These are phyloP conservation scores for Dissophora globulifera DNA, from an alignment of 192 early-diverging fungal species.

Conservation along the genomic window DNA sequence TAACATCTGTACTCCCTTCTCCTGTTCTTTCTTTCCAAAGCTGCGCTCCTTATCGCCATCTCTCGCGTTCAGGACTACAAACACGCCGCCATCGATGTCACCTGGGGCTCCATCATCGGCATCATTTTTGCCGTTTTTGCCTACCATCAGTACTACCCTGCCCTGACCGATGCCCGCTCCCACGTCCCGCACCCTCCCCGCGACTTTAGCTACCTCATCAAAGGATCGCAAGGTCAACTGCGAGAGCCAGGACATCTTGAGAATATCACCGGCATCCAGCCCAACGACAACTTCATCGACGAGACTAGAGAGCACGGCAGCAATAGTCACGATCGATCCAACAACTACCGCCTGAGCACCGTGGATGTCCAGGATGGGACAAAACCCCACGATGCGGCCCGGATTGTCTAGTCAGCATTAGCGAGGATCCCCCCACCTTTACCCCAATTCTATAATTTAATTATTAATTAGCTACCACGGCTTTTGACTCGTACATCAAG, in stretches of 20 bases:
- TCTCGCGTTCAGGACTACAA: conserved; percentile 72
- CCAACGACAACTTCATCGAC: conserved; percentile 21
- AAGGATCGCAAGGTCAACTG: conserved; percentile 9
- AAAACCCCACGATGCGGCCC: too few relatives aligned
- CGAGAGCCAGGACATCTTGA: conserved; percentile 21
- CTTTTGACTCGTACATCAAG: too few relatives aligned
- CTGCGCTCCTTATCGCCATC: conserved; percentile 64
- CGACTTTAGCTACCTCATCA: conserved; percentile 29
- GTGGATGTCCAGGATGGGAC: too few relatives aligned
- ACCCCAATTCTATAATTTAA: too few relatives aligned
- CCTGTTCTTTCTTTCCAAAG: neutral
- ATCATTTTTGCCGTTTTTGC: conserved; percentile 69
- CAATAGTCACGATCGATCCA: too few relatives aligned
- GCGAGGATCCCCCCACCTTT: too few relatives aligned
- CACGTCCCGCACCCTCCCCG: conserved; percentile 27
- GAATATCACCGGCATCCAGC: conserved; percentile 26
- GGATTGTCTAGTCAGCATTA: too few relatives aligned
- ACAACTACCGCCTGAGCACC: too few relatives aligned
- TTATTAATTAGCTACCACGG: too few relatives aligned
- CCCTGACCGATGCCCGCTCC: conserved; percentile 17
- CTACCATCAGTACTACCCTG: conserved; percentile 77
- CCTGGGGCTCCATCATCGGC: conserved; percentile 70
- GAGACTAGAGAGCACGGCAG: conserved; percentile 9
- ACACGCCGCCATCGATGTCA: conserved; percentile 73
- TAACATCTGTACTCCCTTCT: conserved; percentile 32